Evolutionary conservation across 306 rosid species (phyloP).

Genomic region (Pachyrhizus erosus): DNA sequence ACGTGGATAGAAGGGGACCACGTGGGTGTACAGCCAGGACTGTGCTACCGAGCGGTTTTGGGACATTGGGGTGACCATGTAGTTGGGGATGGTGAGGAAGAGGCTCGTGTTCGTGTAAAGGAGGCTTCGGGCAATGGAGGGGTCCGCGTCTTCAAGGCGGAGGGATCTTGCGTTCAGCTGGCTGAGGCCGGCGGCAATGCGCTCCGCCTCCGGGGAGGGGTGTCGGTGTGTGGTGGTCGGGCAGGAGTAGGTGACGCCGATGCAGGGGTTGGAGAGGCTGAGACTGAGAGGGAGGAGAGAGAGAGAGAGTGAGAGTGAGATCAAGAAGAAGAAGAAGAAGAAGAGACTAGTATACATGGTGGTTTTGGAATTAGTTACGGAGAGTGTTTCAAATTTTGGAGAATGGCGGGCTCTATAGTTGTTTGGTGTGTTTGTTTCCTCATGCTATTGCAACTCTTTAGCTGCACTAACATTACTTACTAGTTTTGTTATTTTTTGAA

Average conservation of each 20-base stretch:
- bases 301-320: too few relatives aligned
- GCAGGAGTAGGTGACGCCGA: too few relatives aligned
- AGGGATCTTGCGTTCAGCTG: constrained; percentile 58
- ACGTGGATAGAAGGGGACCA: constrained; percentile 88
- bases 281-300: too few relatives aligned
- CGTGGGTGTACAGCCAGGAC: constrained; percentile 71
- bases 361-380: not conserved
- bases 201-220: too few relatives aligned
- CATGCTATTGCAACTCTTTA: too few relatives aligned
- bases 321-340: too few relatives aligned
- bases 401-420: not conserved
- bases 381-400: not conserved
- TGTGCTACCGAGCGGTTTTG: constrained; percentile 70
- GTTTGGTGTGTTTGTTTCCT: too few relatives aligned
- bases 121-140: constrained; percentile 62
- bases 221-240: too few relatives aligned
- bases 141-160: constrained; percentile 69
- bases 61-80: constrained; percentile 62
- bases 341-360: too few relatives aligned
- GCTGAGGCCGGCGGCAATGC: constrained; percentile 42
- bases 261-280: too few relatives aligned
- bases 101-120: constrained; percentile 71
- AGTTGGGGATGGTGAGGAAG: constrained; percentile 78
- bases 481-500: too few relatives aligned
- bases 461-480: too few relatives aligned